A percentile compares a stretch with the other conserved stretches of the same genome.
Conservation (phyloP, 2,329 filamentous ascomycete species). For the Tricladium varicosporioides region DNA sequence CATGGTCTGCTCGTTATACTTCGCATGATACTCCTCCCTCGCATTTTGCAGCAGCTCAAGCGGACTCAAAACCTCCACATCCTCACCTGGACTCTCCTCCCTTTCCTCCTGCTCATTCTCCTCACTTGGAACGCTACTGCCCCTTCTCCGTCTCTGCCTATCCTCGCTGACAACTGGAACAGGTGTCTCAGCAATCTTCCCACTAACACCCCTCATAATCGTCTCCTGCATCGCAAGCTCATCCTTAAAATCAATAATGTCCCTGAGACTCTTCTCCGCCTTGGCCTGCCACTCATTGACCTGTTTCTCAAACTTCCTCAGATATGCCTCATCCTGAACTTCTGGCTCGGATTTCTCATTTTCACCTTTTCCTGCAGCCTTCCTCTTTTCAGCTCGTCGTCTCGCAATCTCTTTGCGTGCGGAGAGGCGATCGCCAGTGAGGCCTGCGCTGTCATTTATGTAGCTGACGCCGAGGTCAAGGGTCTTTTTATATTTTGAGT, state of each 20-base stretch:
- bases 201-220: conserved; percentile 34
- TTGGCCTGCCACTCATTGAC: conserved; percentile 50
- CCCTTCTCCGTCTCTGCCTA: conserved; percentile 27
- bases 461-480: conserved; percentile 43
- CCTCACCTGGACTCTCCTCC: conserved; percentile 37
- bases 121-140: conserved; percentile 30
- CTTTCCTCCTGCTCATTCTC: conserved; percentile 38
- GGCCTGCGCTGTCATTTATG: conserved; percentile 48
- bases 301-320: conserved; percentile 42
- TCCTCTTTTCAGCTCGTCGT: conserved; percentile 27
- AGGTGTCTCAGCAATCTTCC: conserved; percentile 19
- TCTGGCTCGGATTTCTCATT: conserved; percentile 37
- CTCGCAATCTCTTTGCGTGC: conserved; percentile 25
- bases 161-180: conserved; percentile 33
- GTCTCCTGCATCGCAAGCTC: conserved; percentile 37
- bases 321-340: conserved; percentile 37
- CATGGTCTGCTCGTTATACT: conserved; percentile 40
- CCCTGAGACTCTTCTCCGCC: conserved; percentile 57
- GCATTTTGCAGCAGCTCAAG: conserved; percentile 37
- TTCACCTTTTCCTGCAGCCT: conserved; percentile 31
- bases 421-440: conserved; percentile 53
- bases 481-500: conserved; percentile 46
- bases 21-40: conserved; percentile 32
- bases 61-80: conserved; percentile 33
- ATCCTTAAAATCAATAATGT: conserved; percentile 54